Percentiles rank a stretch among this genome's conserved stretches.
phyloP scores from a whole-genome alignment of 2,329 filamentous ascomycete species.

The Ceratocystis smalleyi region DNA sequence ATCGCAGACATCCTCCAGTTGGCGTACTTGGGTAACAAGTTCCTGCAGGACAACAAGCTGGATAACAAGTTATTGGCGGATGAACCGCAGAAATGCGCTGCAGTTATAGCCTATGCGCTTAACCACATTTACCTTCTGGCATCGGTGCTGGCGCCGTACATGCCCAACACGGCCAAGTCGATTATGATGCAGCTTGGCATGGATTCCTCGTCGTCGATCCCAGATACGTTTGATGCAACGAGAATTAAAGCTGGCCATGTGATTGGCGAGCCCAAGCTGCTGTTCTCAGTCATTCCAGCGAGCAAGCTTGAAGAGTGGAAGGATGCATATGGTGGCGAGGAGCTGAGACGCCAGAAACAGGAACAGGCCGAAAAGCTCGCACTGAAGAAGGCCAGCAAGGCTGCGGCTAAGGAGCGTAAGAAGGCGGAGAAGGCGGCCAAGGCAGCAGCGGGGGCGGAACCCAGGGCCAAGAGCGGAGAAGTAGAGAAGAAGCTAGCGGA shows the following conservation, averaged over 20 bases:
- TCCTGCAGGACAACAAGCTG: slow-evolving; percentile 37
- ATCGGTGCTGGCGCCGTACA: slow-evolving; percentile 64
- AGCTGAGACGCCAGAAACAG: slow-evolving; percentile 54
- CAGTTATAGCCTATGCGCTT: slow-evolving; percentile 60
- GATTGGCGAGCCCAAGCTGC: slow-evolving; percentile 61
- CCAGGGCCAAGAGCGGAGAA: slow-evolving; percentile 17
- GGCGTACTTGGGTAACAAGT: slow-evolving; percentile 39
- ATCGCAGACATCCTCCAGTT: slow-evolving; percentile 51
- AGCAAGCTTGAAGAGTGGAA: slow-evolving; percentile 76
- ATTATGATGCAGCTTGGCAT: slow-evolving; percentile 65
- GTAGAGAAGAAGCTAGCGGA: slow-evolving; percentile 18
- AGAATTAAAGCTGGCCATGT: slow-evolving; percentile 57
- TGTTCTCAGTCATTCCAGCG: slow-evolving; percentile 70
- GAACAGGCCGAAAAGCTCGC: slow-evolving; percentile 35
- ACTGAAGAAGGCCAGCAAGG: slow-evolving; percentile 36
- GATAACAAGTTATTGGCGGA: slow-evolving; percentile 41
- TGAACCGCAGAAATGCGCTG: slow-evolving; percentile 37
- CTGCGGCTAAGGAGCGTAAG: slow-evolving; percentile 37
- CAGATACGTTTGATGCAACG: slow-evolving; percentile 48
- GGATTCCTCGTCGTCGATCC: slow-evolving; percentile 37
- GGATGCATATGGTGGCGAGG: slow-evolving; percentile 51
- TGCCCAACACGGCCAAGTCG: slow-evolving; percentile 59
- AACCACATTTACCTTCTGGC: slow-evolving; percentile 75
- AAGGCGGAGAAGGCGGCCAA: slow-evolving; percentile 22
- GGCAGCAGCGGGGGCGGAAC: slow-evolving; percentile 16